Evolutionary conservation across 768 basidiomycete species (phyloP), one percentile per base, ranked within the genome.

Genomic region (Candolleomyces efflorescens): DNA sequence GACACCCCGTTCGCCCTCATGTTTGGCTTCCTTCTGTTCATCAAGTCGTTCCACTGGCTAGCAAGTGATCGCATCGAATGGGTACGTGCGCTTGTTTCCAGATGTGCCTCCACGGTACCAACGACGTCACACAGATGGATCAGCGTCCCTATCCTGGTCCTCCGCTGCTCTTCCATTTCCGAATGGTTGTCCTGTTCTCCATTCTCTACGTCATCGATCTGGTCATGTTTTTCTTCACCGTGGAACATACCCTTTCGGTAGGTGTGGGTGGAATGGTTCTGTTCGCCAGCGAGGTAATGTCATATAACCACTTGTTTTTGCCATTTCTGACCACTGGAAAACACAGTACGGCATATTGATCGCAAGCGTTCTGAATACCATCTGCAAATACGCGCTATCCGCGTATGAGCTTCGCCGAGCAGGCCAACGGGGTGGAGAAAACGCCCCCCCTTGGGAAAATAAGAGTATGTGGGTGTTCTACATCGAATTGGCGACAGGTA

Each of bases 31-130:
- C 76, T 99, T 11, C 82, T 98, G 15, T 96, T 97, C 63, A 82
- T 97, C 63, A 98, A 98, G 69, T 94, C 93, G 47, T 98, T 98
- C 73, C 97, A 99, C 69, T 99, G 97, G 97, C 82, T 99, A 32
- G 85, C 95, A 57, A 83, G 86, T 5, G 97, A 98, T 71, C 84
- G 97, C 50, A 90, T 99, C 53, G 97, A 99, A 83, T 95, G 92
- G 84, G 96, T 96, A 64, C 68, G 68, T 56, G n/a, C 3, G 41
- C 46, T 23, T 13, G 32, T 3, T 27, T 1, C 5, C 38, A 22
- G 17, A 18, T 50, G 20, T 18, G 5, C 20, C 22, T 22, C 36
- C 52, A 44, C 13, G 59, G 32, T 24, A 23, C n/a, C 57, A 56
- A 56, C 45, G 61, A 60, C 37, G 63, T 50, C 47, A n/a, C 39